Evolutionary conservation across 805 yeast species (phyloP), one percentile per base, ranked within the genome.

Genomic region (Metschnikowia amazonensis): DNA sequence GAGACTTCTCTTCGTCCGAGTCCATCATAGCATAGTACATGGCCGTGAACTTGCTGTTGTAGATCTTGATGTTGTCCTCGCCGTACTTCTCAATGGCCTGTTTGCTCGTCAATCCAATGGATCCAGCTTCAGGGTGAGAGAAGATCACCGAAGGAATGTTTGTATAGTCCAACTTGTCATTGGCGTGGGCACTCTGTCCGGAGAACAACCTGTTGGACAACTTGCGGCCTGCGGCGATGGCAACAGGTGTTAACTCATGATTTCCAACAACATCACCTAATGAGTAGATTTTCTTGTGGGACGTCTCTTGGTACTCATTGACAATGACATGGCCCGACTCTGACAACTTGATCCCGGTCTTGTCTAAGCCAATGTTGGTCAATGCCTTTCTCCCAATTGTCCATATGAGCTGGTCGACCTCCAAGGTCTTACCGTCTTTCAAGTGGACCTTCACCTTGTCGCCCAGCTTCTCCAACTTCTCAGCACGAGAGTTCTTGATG

Each of bases 151-250:
- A 85, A 35, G 99, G 99, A 42, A 94, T 81, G 62, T 90, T 86
- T 24, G 64, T 69, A 67, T 84, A 94, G 64, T 89, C 97, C 65
- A 87, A 88, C 63, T 90, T 89, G 64, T 84, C 86, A 38, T 80
- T 65, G 51, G 79, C 79, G 72, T 76, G 88, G 46, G 69, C 64
- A 51, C 76, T 80, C 45, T 90, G 84, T 18, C 97, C 97, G 5
- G 73, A 68, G 63, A 92, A 94, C 49, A 94, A 70, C 64, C 99
- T 80, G 72, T 92, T 90, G 24, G 97, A 80, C 56, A 94, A 77
- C 65, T 81, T 87, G 69, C 99, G 84, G 50, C 99, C 99, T 8
- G 99, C 90, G 30, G 99, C 97, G 70, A 94, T 94, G 31, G 99
- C 99, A 36, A 89, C 97, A 7, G 99, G 99, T 2, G 99, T 94